Conservation (phyloP, 306 rosid genomes). For the Rosa rugosa region DNA sequence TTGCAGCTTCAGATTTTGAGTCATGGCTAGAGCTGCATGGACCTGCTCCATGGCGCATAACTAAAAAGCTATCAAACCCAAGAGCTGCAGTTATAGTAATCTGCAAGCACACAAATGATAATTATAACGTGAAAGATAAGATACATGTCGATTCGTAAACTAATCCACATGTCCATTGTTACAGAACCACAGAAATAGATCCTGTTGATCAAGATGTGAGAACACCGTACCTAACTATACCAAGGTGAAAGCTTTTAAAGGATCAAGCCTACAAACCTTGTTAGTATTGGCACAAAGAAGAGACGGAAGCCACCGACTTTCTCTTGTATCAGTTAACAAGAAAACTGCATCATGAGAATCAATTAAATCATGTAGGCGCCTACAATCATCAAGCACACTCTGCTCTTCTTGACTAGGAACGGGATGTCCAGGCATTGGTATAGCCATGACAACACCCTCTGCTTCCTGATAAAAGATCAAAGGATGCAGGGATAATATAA, state of each 20-base stretch:
- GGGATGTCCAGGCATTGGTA: conserved; percentile 99
- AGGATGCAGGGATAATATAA: conserved; percentile 14
- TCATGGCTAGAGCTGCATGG: conserved; percentile 51
- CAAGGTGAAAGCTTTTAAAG: conserved; percentile 6
- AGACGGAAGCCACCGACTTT: conserved; percentile 97
- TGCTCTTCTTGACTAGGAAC: conserved; percentile 64
- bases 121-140: background rate
- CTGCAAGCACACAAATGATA: conserved; percentile 43
- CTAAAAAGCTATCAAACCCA: conserved; percentile 97
- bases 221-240: conserved; percentile 3
- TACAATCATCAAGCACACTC: conserved; percentile 67
- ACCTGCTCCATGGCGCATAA: conserved; percentile 98
- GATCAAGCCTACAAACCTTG: conserved; percentile 53
- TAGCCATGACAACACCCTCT: conserved; percentile 81
- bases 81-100: conserved; percentile 85
- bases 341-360: conserved; percentile 82
- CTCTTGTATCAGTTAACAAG: conserved; percentile 95
- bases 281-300: conserved; percentile 86
- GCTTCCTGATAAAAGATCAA: conserved; percentile 65
- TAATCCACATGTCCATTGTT: conserved; percentile 12
- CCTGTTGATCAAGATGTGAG: conserved; percentile 20
- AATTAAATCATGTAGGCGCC: conserved; percentile 62
- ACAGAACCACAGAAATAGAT: conserved; percentile 9
- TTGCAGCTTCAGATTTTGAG: conserved; percentile 36
- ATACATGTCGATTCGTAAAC: background rate